A percentile compares a stretch with the other conserved stretches of the same genome.
Evolutionary conservation across 2,329 filamentous ascomycete genomes (phyloP).

Genomic region (Tympanopsis confertula): DNA sequence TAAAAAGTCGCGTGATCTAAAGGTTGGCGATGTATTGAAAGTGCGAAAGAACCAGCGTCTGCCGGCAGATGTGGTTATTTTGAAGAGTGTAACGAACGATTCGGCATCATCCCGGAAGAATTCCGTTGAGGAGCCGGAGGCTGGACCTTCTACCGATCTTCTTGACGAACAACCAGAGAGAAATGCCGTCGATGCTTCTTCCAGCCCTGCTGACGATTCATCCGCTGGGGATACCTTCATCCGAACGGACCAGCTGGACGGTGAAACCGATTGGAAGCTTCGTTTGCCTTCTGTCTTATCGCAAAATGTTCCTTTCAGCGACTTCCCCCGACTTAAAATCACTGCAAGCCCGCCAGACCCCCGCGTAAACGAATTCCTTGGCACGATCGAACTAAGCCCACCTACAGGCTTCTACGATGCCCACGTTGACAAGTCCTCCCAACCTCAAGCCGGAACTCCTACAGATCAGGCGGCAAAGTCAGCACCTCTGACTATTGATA

Average conservation of each 20-base stretch:
- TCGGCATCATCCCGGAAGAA: slow-evolving; percentile 16
- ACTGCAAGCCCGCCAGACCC: slow-evolving; percentile 83
- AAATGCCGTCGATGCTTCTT: slow-evolving; percentile 13
- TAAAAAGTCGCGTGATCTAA: slow-evolving; percentile 77
- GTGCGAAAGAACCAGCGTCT: slow-evolving; percentile 84
- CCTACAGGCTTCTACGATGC: slow-evolving; percentile 4
- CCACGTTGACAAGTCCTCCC: background rate
- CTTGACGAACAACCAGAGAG: no score
- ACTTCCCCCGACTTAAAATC: slow-evolving; percentile 60
- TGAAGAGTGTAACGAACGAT: slow-evolving; percentile 67
- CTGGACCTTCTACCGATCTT: slow-evolving; percentile 25
- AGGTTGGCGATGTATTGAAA: slow-evolving; percentile 91
- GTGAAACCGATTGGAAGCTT: slow-evolving; percentile 97
- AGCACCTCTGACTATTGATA: slow-evolving; percentile 78
- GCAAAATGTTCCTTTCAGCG: slow-evolving; percentile 61
- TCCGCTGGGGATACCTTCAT: slow-evolving; percentile 80
- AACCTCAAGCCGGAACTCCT: slow-evolving; percentile 10
- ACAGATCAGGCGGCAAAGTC: slow-evolving; percentile 35
- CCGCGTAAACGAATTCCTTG: slow-evolving; percentile 88
- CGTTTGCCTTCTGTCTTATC: slow-evolving; percentile 77
- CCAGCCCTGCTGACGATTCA: slow-evolving; percentile 15
- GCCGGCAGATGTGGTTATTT: slow-evolving; percentile 83
- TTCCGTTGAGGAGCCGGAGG: slow-evolving; percentile 14
- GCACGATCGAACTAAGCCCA: slow-evolving; percentile 68
- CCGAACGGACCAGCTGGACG: slow-evolving; percentile 89